Evolutionary conservation across 2,329 filamentous ascomycete genomes (phyloP).

Genomic region (Bisporella sp.): DNA sequence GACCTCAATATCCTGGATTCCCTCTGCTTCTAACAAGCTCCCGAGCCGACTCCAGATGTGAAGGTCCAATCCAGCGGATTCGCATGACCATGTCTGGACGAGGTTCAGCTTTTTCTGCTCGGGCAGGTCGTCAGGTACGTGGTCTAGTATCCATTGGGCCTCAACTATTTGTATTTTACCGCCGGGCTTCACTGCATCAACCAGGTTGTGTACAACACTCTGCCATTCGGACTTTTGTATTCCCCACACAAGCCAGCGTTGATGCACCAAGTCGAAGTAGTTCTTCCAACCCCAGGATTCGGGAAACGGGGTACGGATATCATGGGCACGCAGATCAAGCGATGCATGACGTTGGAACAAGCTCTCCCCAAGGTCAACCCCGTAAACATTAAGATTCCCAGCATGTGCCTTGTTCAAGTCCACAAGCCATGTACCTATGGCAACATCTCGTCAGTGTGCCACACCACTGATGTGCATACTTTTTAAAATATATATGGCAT

Average conservation of each 20-base stretch:
- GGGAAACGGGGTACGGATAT: not conserved
- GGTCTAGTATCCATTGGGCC: not conserved
- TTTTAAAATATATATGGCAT: not conserved
- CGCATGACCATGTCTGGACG: not conserved
- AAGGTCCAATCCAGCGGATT: not conserved
- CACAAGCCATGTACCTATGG: not conserved
- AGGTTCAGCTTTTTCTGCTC: not conserved
- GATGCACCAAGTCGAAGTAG: not conserved
- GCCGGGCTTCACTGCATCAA: not conserved
- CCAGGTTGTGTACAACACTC: not conserved
- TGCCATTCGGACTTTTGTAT: not conserved
- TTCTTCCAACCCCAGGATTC: not conserved
- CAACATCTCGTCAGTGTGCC: too few species aligned
- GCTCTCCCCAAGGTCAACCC: not conserved
- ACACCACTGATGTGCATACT: too few species aligned
- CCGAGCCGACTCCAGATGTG: not conserved
- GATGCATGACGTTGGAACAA: not conserved
- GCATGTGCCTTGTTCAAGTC: not conserved
- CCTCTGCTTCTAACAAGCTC: not conserved
- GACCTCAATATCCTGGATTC: not conserved
- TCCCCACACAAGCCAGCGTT: not conserved
- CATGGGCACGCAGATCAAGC: not conserved
- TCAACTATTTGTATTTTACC: not conserved
- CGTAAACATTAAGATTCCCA: not conserved
- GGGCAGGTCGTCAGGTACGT: not conserved